Percentiles rank a stretch among this genome's conserved stretches.
phyloP scores from a whole-genome alignment of 1,284 basidiomycete genomes.

The Trichosporon asahii region DNA sequence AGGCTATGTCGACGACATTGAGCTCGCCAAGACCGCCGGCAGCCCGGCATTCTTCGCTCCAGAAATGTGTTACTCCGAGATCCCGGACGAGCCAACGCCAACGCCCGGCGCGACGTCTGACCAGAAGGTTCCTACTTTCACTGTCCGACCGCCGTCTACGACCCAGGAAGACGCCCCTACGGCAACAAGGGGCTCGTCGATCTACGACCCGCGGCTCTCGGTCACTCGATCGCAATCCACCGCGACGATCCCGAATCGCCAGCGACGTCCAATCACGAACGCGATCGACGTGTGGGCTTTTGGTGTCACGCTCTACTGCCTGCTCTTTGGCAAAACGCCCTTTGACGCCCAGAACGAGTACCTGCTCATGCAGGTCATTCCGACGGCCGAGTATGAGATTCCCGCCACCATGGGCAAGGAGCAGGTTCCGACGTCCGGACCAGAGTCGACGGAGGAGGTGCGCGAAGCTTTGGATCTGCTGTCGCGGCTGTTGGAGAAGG shows the following conservation, averaged over 20 bases:
- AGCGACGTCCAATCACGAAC: conserved; percentile 75
- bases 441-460: conserved; percentile 48
- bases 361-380: conserved; percentile 78
- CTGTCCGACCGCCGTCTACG: conserved; percentile 38
- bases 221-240: conserved; percentile 36
- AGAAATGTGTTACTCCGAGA: conserved; percentile 69
- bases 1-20: conserved; percentile 70
- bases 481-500: conserved; percentile 76
- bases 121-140: conserved; percentile 34
- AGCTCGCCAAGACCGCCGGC: conserved; percentile 88
- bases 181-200: neutral
- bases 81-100: conserved; percentile 30
- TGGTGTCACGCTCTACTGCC: conserved; percentile 93
- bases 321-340: conserved; percentile 80
- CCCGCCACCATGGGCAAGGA: conserved; percentile 74
- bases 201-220: neutral
- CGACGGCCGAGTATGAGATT: conserved; percentile 70
- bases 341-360: conserved; percentile 70
- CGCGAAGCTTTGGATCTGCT: conserved; percentile 68
- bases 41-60: conserved; percentile 98
- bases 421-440: conserved; percentile 58
- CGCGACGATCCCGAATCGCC: conserved; percentile 33
- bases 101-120: neutral
- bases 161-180: neutral
- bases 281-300: conserved; percentile 99